phyloP scores from a whole-genome alignment of 345 rosid genomes.

The Cardamine occulta region DNA sequence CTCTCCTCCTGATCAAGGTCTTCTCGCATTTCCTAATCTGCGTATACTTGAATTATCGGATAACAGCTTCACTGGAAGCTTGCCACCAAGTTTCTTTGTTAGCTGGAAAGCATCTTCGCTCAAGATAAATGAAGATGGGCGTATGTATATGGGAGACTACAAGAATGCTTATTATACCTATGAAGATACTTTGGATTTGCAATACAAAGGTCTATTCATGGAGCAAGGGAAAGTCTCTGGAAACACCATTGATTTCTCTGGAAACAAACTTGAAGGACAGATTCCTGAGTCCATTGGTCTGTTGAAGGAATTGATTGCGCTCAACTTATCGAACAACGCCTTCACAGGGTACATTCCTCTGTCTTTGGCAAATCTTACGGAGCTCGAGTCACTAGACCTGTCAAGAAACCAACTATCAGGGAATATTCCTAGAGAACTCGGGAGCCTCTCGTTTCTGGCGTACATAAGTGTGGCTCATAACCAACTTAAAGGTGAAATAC shows the following conservation, averaged over 20 bases:
- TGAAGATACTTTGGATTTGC: conserved; percentile 29
- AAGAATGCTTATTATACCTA: conserved; percentile 19
- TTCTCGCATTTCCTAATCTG: conserved; percentile 25
- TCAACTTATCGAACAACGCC: conserved; percentile 33
- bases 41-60: conserved; percentile 27
- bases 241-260: conserved; percentile 21
- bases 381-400: conserved; percentile 25
- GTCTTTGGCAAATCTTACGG: conserved; percentile 15
- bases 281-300: conserved; percentile 34
- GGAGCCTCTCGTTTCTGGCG: conserved; percentile 19
- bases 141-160: conserved; percentile 31
- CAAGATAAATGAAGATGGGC: conserved; percentile 1
- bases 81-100: conserved; percentile 17
- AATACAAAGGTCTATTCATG: conserved; percentile 32
- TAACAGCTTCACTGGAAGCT: conserved; percentile 22
- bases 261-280: conserved; percentile 30
- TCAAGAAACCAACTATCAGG: conserved; percentile 27
- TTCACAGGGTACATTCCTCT: conserved; percentile 18
- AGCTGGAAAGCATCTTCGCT: conserved; percentile 10
- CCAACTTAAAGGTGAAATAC: conserved; percentile 32
- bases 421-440: conserved; percentile 9
- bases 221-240: conserved; percentile 24
- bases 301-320: conserved; percentile 18
- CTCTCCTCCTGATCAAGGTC: conserved; percentile 31
- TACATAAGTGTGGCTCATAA: conserved; percentile 26